Conservation (phyloP, 208 protist species). For the Leishmania arabica region DNA sequence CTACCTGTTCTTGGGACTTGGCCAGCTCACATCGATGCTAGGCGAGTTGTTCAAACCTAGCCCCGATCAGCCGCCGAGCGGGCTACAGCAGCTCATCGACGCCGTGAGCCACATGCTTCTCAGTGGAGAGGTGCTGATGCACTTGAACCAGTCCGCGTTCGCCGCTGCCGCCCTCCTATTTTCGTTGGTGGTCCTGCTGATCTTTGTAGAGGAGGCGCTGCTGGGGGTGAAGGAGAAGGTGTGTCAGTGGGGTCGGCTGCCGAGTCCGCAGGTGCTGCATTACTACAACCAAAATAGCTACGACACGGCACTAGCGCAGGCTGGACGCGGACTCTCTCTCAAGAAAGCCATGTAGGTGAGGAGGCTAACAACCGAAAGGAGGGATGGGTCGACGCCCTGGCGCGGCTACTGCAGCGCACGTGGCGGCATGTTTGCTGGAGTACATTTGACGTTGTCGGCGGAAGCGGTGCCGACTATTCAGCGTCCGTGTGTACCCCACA, state of each 20-base stretch:
- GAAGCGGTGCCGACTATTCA: background rate
- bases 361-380: background rate
- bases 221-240: constrained; percentile 38
- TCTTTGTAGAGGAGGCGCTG: constrained; percentile 53
- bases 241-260: constrained; percentile 46
- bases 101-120: background rate
- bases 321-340: constrained; percentile 11
- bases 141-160: constrained; percentile 31
- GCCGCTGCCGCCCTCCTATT: constrained; percentile 31
- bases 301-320: constrained; percentile 32
- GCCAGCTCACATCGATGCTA: constrained; percentile 3
- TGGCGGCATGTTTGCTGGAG: background rate
- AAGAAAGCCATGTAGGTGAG: constrained; percentile 24
- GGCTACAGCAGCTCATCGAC: constrained; percentile 4
- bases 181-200: constrained; percentile 41
- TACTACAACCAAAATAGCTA: constrained; percentile 74
- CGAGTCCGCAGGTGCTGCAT: constrained; percentile 47
- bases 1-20: constrained; percentile 15
- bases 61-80: background rate
- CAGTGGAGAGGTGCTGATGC: constrained; percentile 9
- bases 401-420: background rate
- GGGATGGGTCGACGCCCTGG: background rate
- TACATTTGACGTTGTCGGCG: background rate
- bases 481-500: background rate
- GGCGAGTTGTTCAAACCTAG: background rate